These are phyloP conservation scores for Brassica carinata DNA, from an alignment of 345 rosid species.

Conservation along the genomic window DNA sequence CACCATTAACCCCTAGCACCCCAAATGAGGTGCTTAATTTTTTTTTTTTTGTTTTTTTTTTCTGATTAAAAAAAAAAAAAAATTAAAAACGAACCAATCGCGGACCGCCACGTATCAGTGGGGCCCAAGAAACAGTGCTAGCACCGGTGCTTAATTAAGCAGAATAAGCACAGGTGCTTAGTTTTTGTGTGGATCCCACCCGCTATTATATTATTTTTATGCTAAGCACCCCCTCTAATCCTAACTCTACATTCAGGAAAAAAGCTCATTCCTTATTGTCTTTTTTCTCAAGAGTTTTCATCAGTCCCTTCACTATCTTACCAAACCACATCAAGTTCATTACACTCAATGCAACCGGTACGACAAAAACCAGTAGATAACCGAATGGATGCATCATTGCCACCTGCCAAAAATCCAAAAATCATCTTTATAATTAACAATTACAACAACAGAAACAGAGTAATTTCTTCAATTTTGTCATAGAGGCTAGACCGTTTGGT, in stretches of 20 bases:
- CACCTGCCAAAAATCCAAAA: constrained; percentile 48
- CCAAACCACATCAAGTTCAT: constrained; percentile 92
- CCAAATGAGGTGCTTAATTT: too few relatives aligned
- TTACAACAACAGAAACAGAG: not conserved
- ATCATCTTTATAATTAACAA: not conserved
- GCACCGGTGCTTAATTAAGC: too few relatives aligned
- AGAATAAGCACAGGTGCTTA: too few relatives aligned
- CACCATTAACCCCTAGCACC: too few relatives aligned
- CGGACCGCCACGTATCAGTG: too few relatives aligned
- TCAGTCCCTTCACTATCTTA: constrained; percentile 75
- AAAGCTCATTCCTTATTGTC: constrained; percentile 37
- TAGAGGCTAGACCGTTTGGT: constrained; percentile 6
- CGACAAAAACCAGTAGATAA: constrained; percentile 53
- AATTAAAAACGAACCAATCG: too few relatives aligned
- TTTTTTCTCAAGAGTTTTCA: constrained; percentile 77
- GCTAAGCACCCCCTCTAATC: too few relatives aligned
- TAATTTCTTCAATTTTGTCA: not conserved
- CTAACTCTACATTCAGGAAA: not conserved
- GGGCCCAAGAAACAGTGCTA: too few relatives aligned
- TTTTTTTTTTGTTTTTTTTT: too few relatives aligned
- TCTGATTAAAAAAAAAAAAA: too few relatives aligned
- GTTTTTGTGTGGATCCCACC: too few relatives aligned
- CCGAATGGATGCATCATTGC: constrained; percentile 61
- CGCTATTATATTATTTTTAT: too few relatives aligned
- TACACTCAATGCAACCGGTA: constrained; percentile 57